phyloP scores from a whole-genome alignment of 2,329 filamentous ascomycete species.

The Fusarium falciforme region DNA sequence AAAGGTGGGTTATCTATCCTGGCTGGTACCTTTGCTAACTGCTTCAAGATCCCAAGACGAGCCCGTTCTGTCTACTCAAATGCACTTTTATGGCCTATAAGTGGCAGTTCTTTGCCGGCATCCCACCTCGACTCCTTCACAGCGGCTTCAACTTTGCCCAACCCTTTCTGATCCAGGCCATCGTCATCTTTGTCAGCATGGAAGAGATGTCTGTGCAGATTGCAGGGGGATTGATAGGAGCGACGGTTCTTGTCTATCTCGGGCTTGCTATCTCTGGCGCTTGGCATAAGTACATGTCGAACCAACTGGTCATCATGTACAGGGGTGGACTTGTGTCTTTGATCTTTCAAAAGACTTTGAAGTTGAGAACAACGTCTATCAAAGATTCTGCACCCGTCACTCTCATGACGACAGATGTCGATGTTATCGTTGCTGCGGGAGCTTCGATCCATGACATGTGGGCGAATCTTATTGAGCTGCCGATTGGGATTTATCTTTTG shows the following conservation, averaged over 20 bases:
- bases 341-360: conserved; percentile 61
- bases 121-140: conserved; percentile 52
- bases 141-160: conserved; percentile 58
- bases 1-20: conserved; percentile 8
- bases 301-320: conserved; percentile 51
- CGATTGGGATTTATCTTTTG: conserved; percentile 51
- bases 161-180: conserved; percentile 55
- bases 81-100: conserved; percentile 45
- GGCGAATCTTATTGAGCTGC: conserved; percentile 52
- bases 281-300: conserved; percentile 50
- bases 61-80: conserved; percentile 39
- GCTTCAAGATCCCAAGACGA: conserved; percentile 25
- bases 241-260: conserved; percentile 54
- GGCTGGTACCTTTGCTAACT: rapidly evolving
- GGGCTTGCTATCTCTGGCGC: conserved; percentile 53
- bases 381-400: conserved; percentile 55
- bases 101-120: conserved; percentile 45
- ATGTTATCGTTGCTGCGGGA: conserved; percentile 45
- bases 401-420: conserved; percentile 60
- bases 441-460: conserved; percentile 51
- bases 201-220: conserved; percentile 42
- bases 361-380: conserved; percentile 44
- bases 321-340: conserved; percentile 54
- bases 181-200: conserved; percentile 47
- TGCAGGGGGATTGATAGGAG: conserved; percentile 55